phyloP scores from a whole-genome alignment of 257 asterid genomes.

The Salvia hispanica region DNA sequence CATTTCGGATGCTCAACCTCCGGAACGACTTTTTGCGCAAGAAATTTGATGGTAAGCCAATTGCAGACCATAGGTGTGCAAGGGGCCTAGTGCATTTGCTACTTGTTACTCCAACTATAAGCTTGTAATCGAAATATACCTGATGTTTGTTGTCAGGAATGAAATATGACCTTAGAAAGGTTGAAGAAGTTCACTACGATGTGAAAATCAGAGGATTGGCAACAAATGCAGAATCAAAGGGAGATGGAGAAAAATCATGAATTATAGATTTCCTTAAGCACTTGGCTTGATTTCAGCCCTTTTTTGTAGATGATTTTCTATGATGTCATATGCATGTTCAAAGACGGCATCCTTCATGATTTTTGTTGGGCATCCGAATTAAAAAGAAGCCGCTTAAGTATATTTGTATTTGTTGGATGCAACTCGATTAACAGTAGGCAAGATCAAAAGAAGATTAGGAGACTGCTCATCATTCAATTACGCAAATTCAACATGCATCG shows the following conservation, averaged over 20 bases:
- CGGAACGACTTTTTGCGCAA: conserved; percentile 94
- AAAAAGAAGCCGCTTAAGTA: neutral
- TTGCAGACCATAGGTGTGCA: neutral
- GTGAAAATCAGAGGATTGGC: conserved; percentile 91
- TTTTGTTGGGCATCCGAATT: neutral
- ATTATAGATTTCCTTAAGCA: neutral
- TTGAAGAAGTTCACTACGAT: conserved; percentile 88
- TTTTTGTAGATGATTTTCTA: neutral
- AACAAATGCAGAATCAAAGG: conserved; percentile 36
- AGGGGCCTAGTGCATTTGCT: neutral
- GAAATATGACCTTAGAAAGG: conserved; percentile 91
- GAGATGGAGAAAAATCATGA: conserved; percentile 39
- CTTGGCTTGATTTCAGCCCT: neutral
- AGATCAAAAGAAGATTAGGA: too few species aligned
- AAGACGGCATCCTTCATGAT: neutral
- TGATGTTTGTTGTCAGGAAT: conserved; percentile 53
- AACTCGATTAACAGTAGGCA: neutral
- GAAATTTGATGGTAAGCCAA: conserved; percentile 81
- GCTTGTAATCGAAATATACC: neutral
- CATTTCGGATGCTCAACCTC: conserved; percentile 98
- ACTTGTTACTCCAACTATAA: neutral
- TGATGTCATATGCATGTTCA: conserved; percentile 2
- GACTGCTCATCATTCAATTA: too few species aligned
- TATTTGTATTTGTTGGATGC: neutral
- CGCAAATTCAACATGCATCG: too few species aligned